A percentile compares a stretch with the other conserved stretches of the same genome.
Evolutionary conservation across 164 flowering plant genomes (phyloP).

Genomic region (Echeveria elegans): DNA sequence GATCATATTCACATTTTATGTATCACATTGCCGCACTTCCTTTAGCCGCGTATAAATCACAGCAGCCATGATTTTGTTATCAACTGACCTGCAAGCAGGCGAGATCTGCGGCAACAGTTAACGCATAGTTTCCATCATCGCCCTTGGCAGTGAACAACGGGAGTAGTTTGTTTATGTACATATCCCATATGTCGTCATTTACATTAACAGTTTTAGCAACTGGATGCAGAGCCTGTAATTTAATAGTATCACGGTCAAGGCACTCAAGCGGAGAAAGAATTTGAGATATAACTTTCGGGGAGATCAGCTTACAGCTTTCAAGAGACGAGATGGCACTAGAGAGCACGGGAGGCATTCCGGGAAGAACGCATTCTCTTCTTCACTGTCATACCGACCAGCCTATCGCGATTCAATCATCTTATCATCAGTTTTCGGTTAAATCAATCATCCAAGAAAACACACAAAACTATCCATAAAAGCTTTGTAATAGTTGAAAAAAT

Average conservation of each 20-base stretch:
- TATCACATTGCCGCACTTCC: no score
- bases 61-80: no score
- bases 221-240: slow-evolving; percentile 57
- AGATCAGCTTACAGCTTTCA: slow-evolving; percentile 3
- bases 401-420: slow-evolving; percentile 11
- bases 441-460: not conserved
- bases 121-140: slow-evolving; percentile 76
- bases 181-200: slow-evolving; percentile 52
- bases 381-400: slow-evolving; percentile 67
- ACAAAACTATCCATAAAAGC: slow-evolving; percentile 2
- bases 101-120: slow-evolving; percentile 58
- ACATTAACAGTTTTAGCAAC: slow-evolving; percentile 49
- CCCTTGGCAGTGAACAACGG: slow-evolving; percentile 50
- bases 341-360: slow-evolving; percentile 52
- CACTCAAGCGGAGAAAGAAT: not conserved
- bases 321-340: slow-evolving; percentile 19
- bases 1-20: no score
- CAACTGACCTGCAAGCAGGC: slow-evolving; percentile 62
- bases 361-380: slow-evolving; percentile 82
- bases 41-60: no score
- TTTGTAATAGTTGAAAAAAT: not conserved
- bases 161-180: slow-evolving; percentile 50
- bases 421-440: not conserved
- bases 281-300: slow-evolving; percentile 24
- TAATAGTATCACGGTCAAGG: not conserved